These are phyloP conservation scores for Lachnellula cervina DNA, from an alignment of 2,329 filamentous ascomycete genomes.

Conservation along the genomic window DNA sequence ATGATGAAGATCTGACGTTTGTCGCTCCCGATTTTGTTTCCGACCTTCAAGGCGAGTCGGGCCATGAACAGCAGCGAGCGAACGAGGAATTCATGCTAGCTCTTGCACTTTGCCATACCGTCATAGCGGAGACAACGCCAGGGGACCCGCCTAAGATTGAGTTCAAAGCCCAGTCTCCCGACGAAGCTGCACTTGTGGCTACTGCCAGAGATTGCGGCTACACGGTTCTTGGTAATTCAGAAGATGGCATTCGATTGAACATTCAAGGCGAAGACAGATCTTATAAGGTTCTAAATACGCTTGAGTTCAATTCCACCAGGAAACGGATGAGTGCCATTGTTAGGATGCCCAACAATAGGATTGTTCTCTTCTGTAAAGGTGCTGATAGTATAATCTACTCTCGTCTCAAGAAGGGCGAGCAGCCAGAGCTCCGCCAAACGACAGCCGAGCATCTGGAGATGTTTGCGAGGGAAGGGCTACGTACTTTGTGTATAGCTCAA, in stretches of 20 bases:
- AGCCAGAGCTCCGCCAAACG: conserved; percentile 72
- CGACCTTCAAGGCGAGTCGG: conserved; percentile 74
- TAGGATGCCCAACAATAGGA: conserved; percentile 84
- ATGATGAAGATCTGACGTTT: conserved; percentile 87
- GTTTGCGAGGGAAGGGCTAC: conserved; percentile 91
- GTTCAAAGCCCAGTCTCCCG: conserved; percentile 96
- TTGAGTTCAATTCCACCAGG: conserved; percentile 94
- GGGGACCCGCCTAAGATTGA: conserved; percentile 88
- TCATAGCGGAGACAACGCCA: conserved; percentile 83
- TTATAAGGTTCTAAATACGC: conserved; percentile 85
- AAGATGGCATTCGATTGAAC: conserved; percentile 79
- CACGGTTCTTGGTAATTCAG: conserved; percentile 76
- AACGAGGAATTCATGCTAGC: conserved; percentile 92
- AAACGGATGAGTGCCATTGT: conserved; percentile 99
- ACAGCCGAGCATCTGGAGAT: conserved; percentile 95
- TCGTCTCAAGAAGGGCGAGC: conserved; percentile 77
- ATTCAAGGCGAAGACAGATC: conserved; percentile 79
- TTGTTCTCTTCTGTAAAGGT: conserved; percentile 93
- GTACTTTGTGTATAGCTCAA: conserved; percentile 90
- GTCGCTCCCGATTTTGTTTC: conserved; percentile 84
- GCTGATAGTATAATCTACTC: conserved; percentile 97
- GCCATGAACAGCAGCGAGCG: conserved; percentile 68
- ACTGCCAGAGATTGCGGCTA: conserved; percentile 95
- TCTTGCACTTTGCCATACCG: conserved; percentile 91
- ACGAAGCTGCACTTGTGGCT: conserved; percentile 89